Conservation (phyloP, 805 yeast species). For the Kregervanrija pseudodelftensis region DNA sequence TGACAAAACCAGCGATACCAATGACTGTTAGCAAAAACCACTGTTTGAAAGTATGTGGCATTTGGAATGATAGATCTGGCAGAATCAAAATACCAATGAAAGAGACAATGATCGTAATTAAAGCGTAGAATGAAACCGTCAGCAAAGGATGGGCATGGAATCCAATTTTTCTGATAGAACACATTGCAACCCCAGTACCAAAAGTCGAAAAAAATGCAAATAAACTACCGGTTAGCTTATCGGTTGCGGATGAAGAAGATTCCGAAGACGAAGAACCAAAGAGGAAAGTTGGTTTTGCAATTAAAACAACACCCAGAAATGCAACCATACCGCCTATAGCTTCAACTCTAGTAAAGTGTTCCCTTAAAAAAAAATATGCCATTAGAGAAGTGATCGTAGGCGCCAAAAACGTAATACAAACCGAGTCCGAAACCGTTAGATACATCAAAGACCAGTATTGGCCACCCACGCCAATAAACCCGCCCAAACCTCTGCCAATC, state of each 20-base stretch:
- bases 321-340: slow-evolving; percentile 64
- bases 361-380: slow-evolving; percentile 63
- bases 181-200: slow-evolving; percentile 65
- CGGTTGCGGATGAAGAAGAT: not conserved
- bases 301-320: slow-evolving; percentile 66
- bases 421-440: slow-evolving; percentile 72
- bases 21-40: slow-evolving; percentile 57
- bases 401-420: slow-evolving; percentile 67
- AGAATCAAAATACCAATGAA: slow-evolving; percentile 41
- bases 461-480: slow-evolving; percentile 77
- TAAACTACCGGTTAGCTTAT: slow-evolving; percentile 53
- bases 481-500: slow-evolving; percentile 56
- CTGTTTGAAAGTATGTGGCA: slow-evolving; percentile 56
- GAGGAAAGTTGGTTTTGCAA: slow-evolving; percentile 73
- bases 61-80: slow-evolving; percentile 53
- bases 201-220: slow-evolving; percentile 61
- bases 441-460: slow-evolving; percentile 69
- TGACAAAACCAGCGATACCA: slow-evolving; percentile 74
- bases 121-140: slow-evolving; percentile 71
- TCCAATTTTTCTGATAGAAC: slow-evolving; percentile 69
- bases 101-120: slow-evolving; percentile 50
- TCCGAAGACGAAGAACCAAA: slow-evolving; percentile 35
- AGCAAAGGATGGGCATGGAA: slow-evolving; percentile 71
- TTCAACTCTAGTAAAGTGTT: slow-evolving; percentile 59
- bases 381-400: slow-evolving; percentile 73